phyloP scores from a whole-genome alignment of 495 filamentous ascomycete genomes.

The Achaetomiella virescens region DNA sequence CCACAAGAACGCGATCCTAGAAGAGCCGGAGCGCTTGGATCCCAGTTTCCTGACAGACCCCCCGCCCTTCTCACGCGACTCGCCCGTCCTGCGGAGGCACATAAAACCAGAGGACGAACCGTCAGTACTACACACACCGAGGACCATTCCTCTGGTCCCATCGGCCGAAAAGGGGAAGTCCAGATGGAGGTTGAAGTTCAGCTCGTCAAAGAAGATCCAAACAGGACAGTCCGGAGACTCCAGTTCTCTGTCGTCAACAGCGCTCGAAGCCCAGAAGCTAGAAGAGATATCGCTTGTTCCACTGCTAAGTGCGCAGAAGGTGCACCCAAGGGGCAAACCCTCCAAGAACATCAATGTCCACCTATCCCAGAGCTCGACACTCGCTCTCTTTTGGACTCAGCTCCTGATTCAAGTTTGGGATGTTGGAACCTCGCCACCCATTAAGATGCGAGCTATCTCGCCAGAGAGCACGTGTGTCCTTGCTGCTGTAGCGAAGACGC shows the following conservation, averaged over 20 bases:
- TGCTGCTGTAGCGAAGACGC: conserved; percentile 26
- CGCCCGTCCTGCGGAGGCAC: conserved; percentile 2
- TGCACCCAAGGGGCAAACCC: conserved; percentile 17
- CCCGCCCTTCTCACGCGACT: conserved; percentile 6
- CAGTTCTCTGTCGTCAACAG: conserved; percentile 28
- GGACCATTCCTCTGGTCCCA: conserved; percentile 14
- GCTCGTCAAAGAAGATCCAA: conserved; percentile 21
- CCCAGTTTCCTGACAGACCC: conserved; percentile 8
- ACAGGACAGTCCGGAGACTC: conserved; percentile 19
- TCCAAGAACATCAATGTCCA: conserved; percentile 28
- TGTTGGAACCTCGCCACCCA: conserved; percentile 26
- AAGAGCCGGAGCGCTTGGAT: not conserved
- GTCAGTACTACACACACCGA: conserved; percentile 7
- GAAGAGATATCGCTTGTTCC: conserved; percentile 28
- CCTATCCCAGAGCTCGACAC: conserved; percentile 31
- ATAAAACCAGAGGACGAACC: not conserved
- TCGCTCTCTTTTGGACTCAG: conserved; percentile 35
- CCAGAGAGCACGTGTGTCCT: conserved; percentile 34
- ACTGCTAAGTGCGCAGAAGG: conserved; percentile 17
- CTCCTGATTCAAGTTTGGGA: conserved; percentile 33
- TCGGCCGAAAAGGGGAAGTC: conserved; percentile 25
- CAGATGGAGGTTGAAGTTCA: conserved; percentile 30
- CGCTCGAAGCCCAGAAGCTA: conserved; percentile 26
- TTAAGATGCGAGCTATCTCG: conserved; percentile 20
- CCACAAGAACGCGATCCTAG: not conserved